These are phyloP conservation scores for Waltergamsia citrina DNA, from an alignment of 2,329 filamentous ascomycete genomes.

Conservation along the genomic window DNA sequence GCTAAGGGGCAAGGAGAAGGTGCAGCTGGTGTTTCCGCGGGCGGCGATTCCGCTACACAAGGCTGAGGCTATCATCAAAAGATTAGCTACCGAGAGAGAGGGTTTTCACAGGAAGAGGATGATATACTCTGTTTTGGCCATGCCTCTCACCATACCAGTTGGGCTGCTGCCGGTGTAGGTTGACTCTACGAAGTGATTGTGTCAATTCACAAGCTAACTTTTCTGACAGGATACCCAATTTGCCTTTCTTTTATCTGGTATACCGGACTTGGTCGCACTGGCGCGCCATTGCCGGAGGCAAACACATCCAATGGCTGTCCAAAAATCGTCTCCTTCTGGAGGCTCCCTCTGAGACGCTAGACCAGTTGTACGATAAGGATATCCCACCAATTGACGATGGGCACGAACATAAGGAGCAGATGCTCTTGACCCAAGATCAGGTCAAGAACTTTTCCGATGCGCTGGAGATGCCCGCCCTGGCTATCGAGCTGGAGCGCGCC, in stretches of 20 bases:
- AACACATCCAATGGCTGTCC: slow-evolving; percentile 74
- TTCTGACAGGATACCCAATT: slow-evolving; percentile 64
- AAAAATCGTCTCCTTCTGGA: slow-evolving; percentile 61
- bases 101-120: slow-evolving; percentile 66
- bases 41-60: slow-evolving; percentile 55
- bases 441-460: slow-evolving; percentile 49
- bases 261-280: slow-evolving; percentile 92
- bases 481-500: slow-evolving; percentile 64
- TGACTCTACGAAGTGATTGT: neutral
- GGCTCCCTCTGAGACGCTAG: slow-evolving; percentile 58
- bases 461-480: slow-evolving; percentile 59
- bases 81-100: slow-evolving; percentile 72
- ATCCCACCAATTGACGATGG: slow-evolving; percentile 11
- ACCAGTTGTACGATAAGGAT: slow-evolving; percentile 59
- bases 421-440: slow-evolving; percentile 39
- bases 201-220: neutral
- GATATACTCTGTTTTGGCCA: slow-evolving; percentile 70
- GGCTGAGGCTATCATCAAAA: slow-evolving; percentile 56
- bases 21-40: slow-evolving; percentile 69
- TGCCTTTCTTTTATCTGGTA: slow-evolving; percentile 92
- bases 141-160: slow-evolving; percentile 78
- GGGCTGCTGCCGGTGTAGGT: slow-evolving; percentile 78
- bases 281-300: slow-evolving; percentile 75
- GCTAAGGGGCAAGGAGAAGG: slow-evolving; percentile 49
- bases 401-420: slow-evolving; percentile 17